Percentiles rank a stretch among this genome's conserved stretches.
These are phyloP conservation scores for Irpex lacteus DNA, from an alignment of 1,284 basidiomycete genomes.

Conservation along the genomic window DNA sequence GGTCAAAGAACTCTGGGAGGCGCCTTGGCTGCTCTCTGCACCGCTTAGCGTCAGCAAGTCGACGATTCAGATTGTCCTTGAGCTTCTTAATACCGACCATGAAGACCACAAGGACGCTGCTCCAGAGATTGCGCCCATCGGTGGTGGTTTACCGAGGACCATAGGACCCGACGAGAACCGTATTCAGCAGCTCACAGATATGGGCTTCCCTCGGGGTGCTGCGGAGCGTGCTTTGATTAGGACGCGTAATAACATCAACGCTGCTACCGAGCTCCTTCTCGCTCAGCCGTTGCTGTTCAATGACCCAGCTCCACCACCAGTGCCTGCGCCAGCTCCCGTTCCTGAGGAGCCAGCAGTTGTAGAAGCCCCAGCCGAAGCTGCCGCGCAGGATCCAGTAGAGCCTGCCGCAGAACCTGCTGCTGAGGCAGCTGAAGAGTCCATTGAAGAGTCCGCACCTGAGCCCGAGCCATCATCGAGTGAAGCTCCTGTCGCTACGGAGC, in stretches of 20 bases:
- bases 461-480: constrained; percentile 6
- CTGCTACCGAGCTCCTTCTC: constrained; percentile 88
- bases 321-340: neutral
- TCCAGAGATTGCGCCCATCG: constrained; percentile 17
- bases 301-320: constrained; percentile 26
- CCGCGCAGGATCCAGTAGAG: constrained; percentile 14
- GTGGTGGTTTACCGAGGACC: constrained; percentile 36
- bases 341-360: too few relatives aligned
- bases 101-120: constrained; percentile 58
- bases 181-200: constrained; percentile 85
- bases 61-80: constrained; percentile 77
- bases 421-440: neutral
- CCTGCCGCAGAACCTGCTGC: constrained; percentile 17
- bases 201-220: constrained; percentile 92
- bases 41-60: constrained; percentile 74
- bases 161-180: constrained; percentile 71
- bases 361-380: constrained; percentile 2
- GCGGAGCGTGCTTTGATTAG: constrained; percentile 83
- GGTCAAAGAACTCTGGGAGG: constrained; percentile 75
- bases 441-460: neutral
- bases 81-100: constrained; percentile 80
- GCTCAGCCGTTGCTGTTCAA: constrained; percentile 77
- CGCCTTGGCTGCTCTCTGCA: constrained; percentile 77
- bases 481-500: neutral
- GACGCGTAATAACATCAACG: constrained; percentile 85